Evolutionary conservation across 192 early-diverging fungal species (phyloP).

Genomic region (Paraglomus brasilianum): DNA sequence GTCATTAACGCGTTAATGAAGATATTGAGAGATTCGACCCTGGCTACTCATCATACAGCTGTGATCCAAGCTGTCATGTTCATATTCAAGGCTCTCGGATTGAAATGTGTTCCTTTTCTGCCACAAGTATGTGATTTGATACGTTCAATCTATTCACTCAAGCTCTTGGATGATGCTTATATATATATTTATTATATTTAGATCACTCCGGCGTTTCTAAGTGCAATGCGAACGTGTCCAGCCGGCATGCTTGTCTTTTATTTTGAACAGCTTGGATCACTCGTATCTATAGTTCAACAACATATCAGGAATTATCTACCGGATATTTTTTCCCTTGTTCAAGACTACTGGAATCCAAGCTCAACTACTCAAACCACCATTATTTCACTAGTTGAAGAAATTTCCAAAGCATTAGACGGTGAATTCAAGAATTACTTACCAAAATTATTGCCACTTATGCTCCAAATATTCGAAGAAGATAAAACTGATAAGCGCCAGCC

Average conservation of each 20-base stretch:
- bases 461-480: constrained; percentile 85
- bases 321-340: constrained; percentile 77
- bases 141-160: not conserved
- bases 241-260: constrained; percentile 82
- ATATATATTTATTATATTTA: constrained; percentile 31
- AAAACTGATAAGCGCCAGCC: constrained; percentile 63
- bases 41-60: constrained; percentile 79
- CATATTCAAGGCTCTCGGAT: constrained; percentile 85
- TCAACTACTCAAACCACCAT: constrained; percentile 80
- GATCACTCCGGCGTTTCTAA: constrained; percentile 88
- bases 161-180: not conserved
- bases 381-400: constrained; percentile 80
- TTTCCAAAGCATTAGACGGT: constrained; percentile 80
- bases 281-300: constrained; percentile 83
- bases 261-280: constrained; percentile 80
- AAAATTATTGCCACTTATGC: constrained; percentile 74
- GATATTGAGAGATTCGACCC: constrained; percentile 78
- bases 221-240: constrained; percentile 83
- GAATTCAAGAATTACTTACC: constrained; percentile 87
- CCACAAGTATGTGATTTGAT: constrained; percentile 58
- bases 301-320: constrained; percentile 86
- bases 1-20: constrained; percentile 85
- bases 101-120: constrained; percentile 88
- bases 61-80: constrained; percentile 91
- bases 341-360: constrained; percentile 69